phyloP scores from a whole-genome alignment of 305 asterid species.

The Fraxinus paxiana region DNA sequence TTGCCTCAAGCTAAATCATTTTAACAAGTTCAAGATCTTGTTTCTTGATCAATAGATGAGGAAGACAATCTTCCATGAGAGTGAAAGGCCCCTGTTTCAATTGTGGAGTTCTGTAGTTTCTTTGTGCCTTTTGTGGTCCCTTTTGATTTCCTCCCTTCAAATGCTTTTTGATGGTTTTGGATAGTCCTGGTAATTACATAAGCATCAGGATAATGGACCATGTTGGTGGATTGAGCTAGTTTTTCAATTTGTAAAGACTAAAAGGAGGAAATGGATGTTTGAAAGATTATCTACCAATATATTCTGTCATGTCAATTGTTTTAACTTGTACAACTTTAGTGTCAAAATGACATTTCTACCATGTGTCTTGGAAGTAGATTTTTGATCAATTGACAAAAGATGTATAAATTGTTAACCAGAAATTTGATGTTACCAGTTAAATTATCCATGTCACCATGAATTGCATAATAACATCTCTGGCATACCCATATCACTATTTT shows the following conservation, averaged over 20 bases:
- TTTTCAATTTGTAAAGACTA: no score
- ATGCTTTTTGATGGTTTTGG: background rate
- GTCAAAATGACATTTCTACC: background rate
- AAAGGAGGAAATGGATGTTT: no score
- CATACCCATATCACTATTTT: background rate
- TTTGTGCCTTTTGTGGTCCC: background rate
- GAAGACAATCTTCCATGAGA: background rate
- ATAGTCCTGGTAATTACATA: slow-evolving; percentile 6
- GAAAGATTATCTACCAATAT: no score
- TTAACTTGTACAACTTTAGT: no score
- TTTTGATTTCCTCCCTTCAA: background rate
- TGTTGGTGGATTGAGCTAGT: no score
- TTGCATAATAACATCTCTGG: background rate
- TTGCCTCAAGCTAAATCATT: background rate
- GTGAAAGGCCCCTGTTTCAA: background rate
- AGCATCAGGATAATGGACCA: background rate
- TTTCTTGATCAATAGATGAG: background rate
- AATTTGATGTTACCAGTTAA: background rate
- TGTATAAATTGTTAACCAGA: background rate
- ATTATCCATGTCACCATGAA: background rate
- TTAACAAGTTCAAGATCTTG: background rate
- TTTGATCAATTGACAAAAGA: background rate
- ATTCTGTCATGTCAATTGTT: no score
- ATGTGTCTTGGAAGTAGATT: background rate
- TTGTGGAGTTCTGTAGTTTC: background rate